A percentile compares a stretch with the other conserved stretches of the same genome.
These are phyloP conservation scores for Gastrolobium bilobum DNA, from an alignment of 306 rosid genomes.

Conservation along the genomic window DNA sequence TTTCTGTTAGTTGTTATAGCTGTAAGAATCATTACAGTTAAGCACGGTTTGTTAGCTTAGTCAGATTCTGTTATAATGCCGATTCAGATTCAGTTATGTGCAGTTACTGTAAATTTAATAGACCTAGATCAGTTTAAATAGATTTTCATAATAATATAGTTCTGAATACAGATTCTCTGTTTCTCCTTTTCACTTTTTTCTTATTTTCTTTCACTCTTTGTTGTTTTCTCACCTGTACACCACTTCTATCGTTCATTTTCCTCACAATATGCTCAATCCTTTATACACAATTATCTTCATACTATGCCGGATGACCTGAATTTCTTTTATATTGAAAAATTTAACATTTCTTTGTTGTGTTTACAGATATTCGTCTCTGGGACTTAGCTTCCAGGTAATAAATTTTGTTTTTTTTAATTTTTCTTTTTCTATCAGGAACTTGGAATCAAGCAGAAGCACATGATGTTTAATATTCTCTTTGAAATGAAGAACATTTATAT, in stretches of 20 bases:
- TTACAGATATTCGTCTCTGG: constrained; percentile 95
- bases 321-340: background rate
- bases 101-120: too few relatives aligned
- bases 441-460: constrained; percentile 22
- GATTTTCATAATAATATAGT: too few relatives aligned
- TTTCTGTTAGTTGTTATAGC: too few relatives aligned
- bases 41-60: too few relatives aligned
- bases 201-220: background rate
- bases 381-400: constrained; percentile 85
- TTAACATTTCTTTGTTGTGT: constrained; percentile 34
- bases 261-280: background rate
- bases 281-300: constrained; percentile 8
- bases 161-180: too few relatives aligned
- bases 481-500: constrained; percentile 10
- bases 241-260: background rate
- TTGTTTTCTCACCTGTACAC: too few relatives aligned
- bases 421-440: background rate
- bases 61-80: too few relatives aligned
- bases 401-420: background rate
- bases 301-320: background rate
- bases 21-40: too few relatives aligned
- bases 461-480: constrained; percentile 15
- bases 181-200: background rate
- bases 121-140: too few relatives aligned
- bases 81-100: too few relatives aligned